Evolutionary conservation across 2,329 filamentous ascomycete genomes (phyloP), one percentile per base, ranked within the genome.

Genomic region (Epichloe glyceriae): DNA sequence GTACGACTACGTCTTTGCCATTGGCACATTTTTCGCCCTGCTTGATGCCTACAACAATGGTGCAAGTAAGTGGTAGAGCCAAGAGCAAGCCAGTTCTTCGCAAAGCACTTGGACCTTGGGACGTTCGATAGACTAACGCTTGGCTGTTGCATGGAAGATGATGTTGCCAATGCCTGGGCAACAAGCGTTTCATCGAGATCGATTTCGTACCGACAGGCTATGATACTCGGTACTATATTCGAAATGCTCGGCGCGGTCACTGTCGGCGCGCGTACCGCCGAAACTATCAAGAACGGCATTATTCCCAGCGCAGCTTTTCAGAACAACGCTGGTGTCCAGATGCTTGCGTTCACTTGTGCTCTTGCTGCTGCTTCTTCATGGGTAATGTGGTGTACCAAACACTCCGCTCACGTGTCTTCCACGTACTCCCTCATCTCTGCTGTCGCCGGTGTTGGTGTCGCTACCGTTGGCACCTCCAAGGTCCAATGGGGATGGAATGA

Each of bases 91-190:
- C 39, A 34, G 11, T 33, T 30, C 37, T 38, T 26, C 33, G 30
- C 41, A 17, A 7, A 17, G 12, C 17, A 17, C 42, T 45, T 44
- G 19, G 33, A 15, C 20, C n/a, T 11, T 20, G 34, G 8, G n/a
- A 17, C 11, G 37, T 7, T 34, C 34, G 17, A 47, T 26, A 11
- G 8, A 20, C 46, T 40, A 47, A 47, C 46, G 15, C 22, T 12
- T 30, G n/a, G 38, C 26, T 42, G 4, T 40, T 8, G 20, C 15
- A 10, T 35, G n/a, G 47, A 52, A 84, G 81, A 89, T 67, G 86
- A 90, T 84, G 86, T 90, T 52, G 86, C 86, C 62, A 91, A 91
- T 69, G 73, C 85, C 47, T 90, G 84, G 83, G 86, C 86, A 7
- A 90, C 86, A 59, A 84, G 79, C 43, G 55, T 90, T 52, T 54